Evolutionary conservation across 169 alveolate species (phyloP).

Genomic region (Eimeria tenella): DNA sequence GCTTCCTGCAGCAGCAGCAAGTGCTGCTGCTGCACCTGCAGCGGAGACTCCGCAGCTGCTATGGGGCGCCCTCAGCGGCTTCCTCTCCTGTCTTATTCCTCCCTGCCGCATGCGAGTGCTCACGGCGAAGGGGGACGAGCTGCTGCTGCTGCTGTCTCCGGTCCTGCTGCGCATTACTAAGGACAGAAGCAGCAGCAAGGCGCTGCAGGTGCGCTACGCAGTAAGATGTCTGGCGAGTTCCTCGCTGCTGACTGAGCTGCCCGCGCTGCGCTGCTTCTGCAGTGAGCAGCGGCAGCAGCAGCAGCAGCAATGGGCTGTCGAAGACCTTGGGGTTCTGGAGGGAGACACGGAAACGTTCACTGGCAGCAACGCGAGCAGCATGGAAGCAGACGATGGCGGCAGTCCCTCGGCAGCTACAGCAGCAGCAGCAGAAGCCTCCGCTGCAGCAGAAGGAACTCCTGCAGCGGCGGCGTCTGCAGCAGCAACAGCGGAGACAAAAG

Average conservation of each 20-base stretch:
- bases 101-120: constrained; percentile 75
- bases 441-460: neutral
- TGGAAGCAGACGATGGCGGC: neutral
- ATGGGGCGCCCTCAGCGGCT: constrained; percentile 76
- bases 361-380: constrained; percentile 49
- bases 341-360: constrained; percentile 42
- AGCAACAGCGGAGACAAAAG: neutral
- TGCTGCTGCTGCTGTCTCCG: constrained; percentile 74
- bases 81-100: constrained; percentile 63
- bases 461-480: neutral
- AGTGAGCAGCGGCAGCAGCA: constrained; percentile 40
- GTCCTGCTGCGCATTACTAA: constrained; percentile 55
- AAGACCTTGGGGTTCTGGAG: neutral
- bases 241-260: constrained; percentile 55
- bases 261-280: neutral
- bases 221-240: constrained; percentile 52
- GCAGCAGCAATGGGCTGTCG: constrained; percentile 18
- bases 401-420: constrained; percentile 18
- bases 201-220: constrained; percentile 56
- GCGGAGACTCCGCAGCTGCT: constrained; percentile 47
- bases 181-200: constrained; percentile 23
- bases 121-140: constrained; percentile 38
- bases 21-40: neutral
- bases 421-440: neutral
- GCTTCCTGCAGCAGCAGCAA: neutral